phyloP scores from a whole-genome alignment of 768 basidiomycete genomes.

The Mycena filopes region DNA sequence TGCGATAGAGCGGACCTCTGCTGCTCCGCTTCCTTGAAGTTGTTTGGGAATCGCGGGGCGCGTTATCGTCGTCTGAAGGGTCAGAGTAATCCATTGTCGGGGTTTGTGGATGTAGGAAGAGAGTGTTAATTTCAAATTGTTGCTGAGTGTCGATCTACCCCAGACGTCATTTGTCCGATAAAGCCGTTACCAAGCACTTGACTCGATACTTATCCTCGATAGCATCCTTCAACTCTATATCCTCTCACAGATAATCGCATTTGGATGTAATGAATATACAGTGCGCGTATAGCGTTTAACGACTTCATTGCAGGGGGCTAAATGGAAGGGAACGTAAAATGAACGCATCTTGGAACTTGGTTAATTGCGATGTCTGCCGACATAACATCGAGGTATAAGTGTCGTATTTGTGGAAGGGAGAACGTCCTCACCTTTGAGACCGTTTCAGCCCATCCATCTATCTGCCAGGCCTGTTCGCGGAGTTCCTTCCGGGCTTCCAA shows the following conservation, averaged over 20 bases:
- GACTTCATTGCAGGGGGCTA: constrained; percentile 81
- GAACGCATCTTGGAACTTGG: constrained; percentile 87
- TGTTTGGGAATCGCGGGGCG: constrained; percentile 50
- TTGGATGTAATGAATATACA: not conserved
- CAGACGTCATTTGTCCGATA: no score
- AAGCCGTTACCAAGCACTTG: no score
- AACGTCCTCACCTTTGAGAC: constrained; percentile 80
- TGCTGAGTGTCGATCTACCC: no score
- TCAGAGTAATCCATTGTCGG: constrained; percentile 66
- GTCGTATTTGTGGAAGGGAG: constrained; percentile 6
- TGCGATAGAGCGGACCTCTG: constrained; percentile 54
- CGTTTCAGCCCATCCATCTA: constrained; percentile 96
- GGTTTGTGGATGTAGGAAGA: constrained; percentile 30
- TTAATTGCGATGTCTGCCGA: constrained; percentile 85
- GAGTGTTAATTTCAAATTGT: no score
- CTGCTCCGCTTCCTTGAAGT: constrained; percentile 70
- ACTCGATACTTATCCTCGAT: no score
- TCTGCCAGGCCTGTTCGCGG: constrained; percentile 92
- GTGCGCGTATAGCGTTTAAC: constrained; percentile 10
- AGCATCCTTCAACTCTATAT: no score
- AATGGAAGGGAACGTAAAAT: constrained; percentile 84
- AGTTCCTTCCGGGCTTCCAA: constrained; percentile 85
- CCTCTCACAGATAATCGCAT: not conserved
- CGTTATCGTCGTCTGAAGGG: constrained; percentile 65
- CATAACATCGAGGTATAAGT: no score